Conservation (phyloP, 1,284 basidiomycete species). For the Prillingera fragicola region DNA sequence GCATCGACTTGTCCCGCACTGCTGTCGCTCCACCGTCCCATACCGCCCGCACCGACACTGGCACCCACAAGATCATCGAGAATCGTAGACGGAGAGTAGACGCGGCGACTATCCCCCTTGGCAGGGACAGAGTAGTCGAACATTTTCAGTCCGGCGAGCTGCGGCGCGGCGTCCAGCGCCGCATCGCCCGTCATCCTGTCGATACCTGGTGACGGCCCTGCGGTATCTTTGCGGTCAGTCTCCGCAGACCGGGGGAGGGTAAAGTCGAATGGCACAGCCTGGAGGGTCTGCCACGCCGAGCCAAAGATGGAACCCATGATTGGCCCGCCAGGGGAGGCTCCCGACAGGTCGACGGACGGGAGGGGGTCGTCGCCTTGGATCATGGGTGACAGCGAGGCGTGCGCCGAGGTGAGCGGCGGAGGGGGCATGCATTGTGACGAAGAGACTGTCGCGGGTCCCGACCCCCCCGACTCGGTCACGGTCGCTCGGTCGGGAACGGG, state of each 20-base stretch:
- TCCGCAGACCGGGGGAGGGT: slow-evolving; percentile 4
- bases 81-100: neutral
- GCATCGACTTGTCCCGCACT: neutral
- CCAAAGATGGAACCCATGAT: slow-evolving; percentile 3
- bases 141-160: no score
- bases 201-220: no score
- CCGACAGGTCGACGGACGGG: neutral
- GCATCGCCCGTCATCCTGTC: no score
- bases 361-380: neutral
- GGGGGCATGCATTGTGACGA: no score
- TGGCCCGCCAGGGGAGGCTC: neutral
- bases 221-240: no score
- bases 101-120: no score
- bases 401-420: no score
- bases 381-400: neutral
- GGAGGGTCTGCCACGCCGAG: slow-evolving; percentile 5
- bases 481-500: neutral
- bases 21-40: neutral
- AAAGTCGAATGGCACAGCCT: slow-evolving; percentile 8
- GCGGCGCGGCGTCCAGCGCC: no score
- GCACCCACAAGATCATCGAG: neutral
- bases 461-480: neutral
- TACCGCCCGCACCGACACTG: neutral
- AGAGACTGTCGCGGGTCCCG: neutral
- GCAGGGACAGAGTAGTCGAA: no score